Evolutionary conservation across 2,329 filamentous ascomycete species (phyloP).

Genomic region (Fusarium sp.): DNA sequence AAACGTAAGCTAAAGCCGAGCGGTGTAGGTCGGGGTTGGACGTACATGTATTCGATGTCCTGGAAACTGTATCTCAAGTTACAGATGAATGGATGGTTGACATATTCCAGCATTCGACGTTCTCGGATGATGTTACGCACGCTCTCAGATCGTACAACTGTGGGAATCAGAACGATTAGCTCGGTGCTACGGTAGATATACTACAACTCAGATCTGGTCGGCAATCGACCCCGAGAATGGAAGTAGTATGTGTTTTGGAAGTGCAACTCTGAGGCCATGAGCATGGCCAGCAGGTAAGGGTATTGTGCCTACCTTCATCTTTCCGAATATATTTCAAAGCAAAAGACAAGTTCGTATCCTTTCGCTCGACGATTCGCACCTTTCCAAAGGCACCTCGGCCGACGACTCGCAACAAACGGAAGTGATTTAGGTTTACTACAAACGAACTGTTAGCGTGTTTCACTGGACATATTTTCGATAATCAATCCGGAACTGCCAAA

Average conservation of each 20-base stretch:
- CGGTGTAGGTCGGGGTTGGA: background rate
- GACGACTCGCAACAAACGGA: constrained; percentile 93
- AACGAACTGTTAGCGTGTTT: constrained; percentile 20
- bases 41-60: constrained; percentile 98
- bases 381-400: constrained; percentile 99
- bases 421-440: constrained; percentile 95
- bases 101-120: constrained; percentile 95
- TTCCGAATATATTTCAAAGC: constrained; percentile 98
- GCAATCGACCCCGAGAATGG: background rate
- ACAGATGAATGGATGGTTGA: constrained; percentile 98
- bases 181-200: constrained; percentile 12
- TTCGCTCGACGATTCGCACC: constrained; percentile 97
- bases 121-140: constrained; percentile 98
- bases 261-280: background rate
- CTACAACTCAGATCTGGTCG: constrained; percentile 9
- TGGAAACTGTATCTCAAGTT: constrained; percentile 99
- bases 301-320: constrained; percentile 83
- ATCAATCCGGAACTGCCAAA: background rate
- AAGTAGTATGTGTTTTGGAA: constrained; percentile 15
- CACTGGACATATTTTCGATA: background rate
- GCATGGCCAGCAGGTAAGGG: constrained; percentile 3
- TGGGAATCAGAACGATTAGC: constrained; percentile 44
- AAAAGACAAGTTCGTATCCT: constrained; percentile 93
- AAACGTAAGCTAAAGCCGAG: constrained; percentile 34
- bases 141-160: constrained; percentile 96